Evolutionary conservation across 495 filamentous ascomycete species (phyloP).

Genomic region (Chaetomium tenue): DNA sequence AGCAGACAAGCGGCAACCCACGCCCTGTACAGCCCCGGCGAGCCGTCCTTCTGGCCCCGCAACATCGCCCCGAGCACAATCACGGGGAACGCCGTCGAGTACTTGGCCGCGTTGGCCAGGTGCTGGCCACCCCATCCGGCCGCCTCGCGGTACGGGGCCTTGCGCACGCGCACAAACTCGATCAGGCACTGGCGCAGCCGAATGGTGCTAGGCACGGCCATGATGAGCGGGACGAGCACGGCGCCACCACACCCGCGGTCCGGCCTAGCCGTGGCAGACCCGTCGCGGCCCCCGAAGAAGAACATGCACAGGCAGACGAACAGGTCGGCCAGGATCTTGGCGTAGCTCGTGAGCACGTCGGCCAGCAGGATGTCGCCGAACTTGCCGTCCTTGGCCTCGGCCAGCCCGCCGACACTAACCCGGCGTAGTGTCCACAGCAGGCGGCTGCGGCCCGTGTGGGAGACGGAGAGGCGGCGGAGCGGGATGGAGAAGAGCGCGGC

Average conservation of each 20-base stretch:
- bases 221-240: conserved; percentile 72
- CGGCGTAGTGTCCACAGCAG: conserved; percentile 70
- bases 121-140: conserved; percentile 75
- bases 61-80: conserved; percentile 74
- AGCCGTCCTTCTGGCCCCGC: conserved; percentile 59
- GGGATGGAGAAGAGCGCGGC: conserved; percentile 69
- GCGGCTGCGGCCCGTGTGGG: conserved; percentile 68
- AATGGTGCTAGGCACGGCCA: conserved; percentile 77
- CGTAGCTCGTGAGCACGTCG: conserved; percentile 91
- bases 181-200: conserved; percentile 90
- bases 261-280: conserved; percentile 73
- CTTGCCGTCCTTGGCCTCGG: conserved; percentile 75
- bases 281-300: conserved; percentile 59
- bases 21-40: conserved; percentile 47
- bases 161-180: conserved; percentile 74
- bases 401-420: conserved; percentile 75
- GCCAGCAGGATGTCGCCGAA: conserved; percentile 95
- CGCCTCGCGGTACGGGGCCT: conserved; percentile 44
- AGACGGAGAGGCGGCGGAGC: conserved; percentile 58
- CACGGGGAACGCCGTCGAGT: conserved; percentile 86
- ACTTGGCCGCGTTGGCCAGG: conserved; percentile 89
- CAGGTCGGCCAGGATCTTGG: conserved; percentile 86
- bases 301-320: conserved; percentile 90
- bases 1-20: conserved; percentile 63
- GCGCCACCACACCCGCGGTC: conserved; percentile 76